Evolutionary conservation across 768 basidiomycete genomes (phyloP), one percentile per base, ranked within the genome.

Genomic region (Lactarius hatsudake): DNA sequence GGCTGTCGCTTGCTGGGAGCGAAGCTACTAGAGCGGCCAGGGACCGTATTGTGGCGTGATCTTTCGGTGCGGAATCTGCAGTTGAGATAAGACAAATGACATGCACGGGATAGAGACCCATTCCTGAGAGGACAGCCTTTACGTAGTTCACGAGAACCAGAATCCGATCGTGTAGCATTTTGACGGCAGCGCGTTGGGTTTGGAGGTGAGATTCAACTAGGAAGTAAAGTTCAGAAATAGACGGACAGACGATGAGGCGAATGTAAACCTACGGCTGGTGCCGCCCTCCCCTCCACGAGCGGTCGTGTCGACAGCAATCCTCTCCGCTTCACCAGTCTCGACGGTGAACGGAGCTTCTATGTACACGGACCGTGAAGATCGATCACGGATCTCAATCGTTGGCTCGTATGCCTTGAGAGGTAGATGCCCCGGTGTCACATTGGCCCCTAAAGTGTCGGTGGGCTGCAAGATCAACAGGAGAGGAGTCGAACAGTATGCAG

Each of bases 311-410:
- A 99, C 97, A 7, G 97, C 97, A 69, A 99, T 98, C 45, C 97
- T 88, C 76, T 99, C 97, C 18, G 97, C 97, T 78, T 99, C 97
- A 40, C 96, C 97, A 0, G 96, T 98, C 77, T 98, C 96, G 20
- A 99, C 90, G 59, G 86, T 89, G 78, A 89, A 98, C 4, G 89
- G 80, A 1, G 89, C 92, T 73, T 94, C 90, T 55, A 96, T 86
- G 72, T 92, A 96, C 13, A 90, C 88, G 1, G 87, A 86, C 62
- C 89, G 87, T 61, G 89, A 86, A 74, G 82, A 87, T 57, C 90
- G 84, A 69, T 92, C 91, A 64, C 87, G 83, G 53, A 96, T 88
- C 75, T 95, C 94, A 51, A 95, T 84, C 1, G 91, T 90, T 0
- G 93, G 90, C 74, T 98, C 96, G 73, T 92, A 99, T n/a, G 96